Evolutionary conservation across 805 yeast genomes (phyloP), one percentile per base, ranked within the genome.

Genomic region (Candida ficus): DNA sequence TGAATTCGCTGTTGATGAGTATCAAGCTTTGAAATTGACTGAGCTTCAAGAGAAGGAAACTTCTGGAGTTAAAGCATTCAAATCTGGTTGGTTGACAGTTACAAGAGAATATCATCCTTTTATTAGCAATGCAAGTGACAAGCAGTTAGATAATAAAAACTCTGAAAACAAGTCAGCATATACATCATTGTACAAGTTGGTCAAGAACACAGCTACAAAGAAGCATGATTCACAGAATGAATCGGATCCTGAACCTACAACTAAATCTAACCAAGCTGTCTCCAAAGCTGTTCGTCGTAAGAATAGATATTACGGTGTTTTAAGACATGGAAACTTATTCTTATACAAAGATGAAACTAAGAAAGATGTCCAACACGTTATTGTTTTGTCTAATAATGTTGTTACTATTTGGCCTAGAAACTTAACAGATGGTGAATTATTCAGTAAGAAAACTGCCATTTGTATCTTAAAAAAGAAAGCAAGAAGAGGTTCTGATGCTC

Each of bases 281-380:
- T 54, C 66, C 40, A 70, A 64, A 42, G 47, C 61, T 5, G 60
- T 62, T 9, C 62, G 73, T 45, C 71, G 67, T 49, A 80, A 76
- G 52, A 85, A 81, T 54, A 64, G 78, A 31, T 84, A 70, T 54
- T 84, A 63, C 57, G 90, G 82, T 2, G 78, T 85, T 0, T 65
- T 89, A 38, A 83, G 85, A 53, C 96, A 90, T 54, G 95, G 96
- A 0, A 89, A 89, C 55, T 62, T 93, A 40, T 87, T 90, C 55
- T 66, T 93, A n/a, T 91, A 86, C 63, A 76, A 77, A 44, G 87
- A 84, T 54, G 83, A 81, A 44, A 66, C 68, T 35, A 70, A 77
- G 56, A 72, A 69, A 54, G 78, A 79, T 58, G 81, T 84, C 16
- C 77, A 76, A 47, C 90, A 87, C 60, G 95, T 85, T 8, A 77